Evolutionary conservation across 1,284 basidiomycete species (phyloP), one percentile per base, ranked within the genome.

Genomic region (Moniliophthora roreri): DNA sequence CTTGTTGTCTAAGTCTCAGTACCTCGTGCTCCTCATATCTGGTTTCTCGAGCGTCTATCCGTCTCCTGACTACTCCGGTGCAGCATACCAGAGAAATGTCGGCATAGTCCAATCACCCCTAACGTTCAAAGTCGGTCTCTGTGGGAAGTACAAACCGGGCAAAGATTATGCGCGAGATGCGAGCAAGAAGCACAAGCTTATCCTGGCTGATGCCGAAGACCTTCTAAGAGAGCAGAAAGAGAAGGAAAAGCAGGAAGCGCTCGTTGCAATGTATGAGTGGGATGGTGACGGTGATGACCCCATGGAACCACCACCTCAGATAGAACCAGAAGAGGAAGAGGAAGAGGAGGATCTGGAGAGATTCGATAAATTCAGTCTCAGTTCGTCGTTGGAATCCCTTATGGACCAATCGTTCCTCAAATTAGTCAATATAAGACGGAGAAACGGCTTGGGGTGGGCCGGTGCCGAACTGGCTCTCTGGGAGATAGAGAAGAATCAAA

Each of bases 331-430:
- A 21, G 60, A 58, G 26, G 62, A 63, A n/a, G 64, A 64, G 9
- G 66, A 68, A n/a, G 63, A 67, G 21, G 60, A 66, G 20, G 73
- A 75, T 38, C 64, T 66, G 15, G 70, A 67, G 18, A 62, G 69
- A 15, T 84, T 85, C 60, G 76, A 78, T 52, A 67, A 69, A 35
- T 84, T 85, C 63, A 82, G 82, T 63, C 66, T 86, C 63, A 84
- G 80, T 63, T 72, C 71, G 48, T 81, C 83, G 2, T 63, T 87
- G 6, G 83, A 86, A 62, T 72, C 76, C 4, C 62, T 85, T 37
- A 66, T 86, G 55, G 77, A 85, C 50, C 70, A 78, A 42, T 67
- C 73, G 5, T 76, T 86, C 50, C 58, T 83, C 36, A 75, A 71
- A 40, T 60, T 85, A n/a, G 65, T 85, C 9, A 75, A 76, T 52